Conservation (phyloP, 2,329 filamentous ascomycete species). For the Thielaviopsis ethacetica region DNA sequence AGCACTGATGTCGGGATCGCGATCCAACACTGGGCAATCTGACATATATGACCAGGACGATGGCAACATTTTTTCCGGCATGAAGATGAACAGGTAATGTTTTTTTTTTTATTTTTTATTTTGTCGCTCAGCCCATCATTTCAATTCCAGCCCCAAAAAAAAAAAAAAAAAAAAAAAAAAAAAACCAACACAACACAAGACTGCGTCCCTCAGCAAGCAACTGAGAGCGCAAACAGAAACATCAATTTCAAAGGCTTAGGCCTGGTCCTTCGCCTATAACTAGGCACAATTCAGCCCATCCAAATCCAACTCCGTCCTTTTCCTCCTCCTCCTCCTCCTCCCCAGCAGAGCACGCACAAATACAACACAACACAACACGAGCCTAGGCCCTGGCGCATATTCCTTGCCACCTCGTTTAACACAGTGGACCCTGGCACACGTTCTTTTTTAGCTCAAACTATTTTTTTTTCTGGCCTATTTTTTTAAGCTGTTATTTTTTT, state of each 20-base stretch:
- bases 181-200: too few relatives aligned
- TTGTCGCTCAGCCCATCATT: not conserved
- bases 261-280: too few relatives aligned
- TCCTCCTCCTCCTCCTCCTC: not conserved
- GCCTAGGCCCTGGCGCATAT: slow-evolving; percentile 7
- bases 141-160: not conserved
- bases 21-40: slow-evolving; percentile 22
- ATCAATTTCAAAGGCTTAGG: too few relatives aligned
- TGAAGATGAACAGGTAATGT: slow-evolving; percentile 39
- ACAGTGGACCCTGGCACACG: not conserved
- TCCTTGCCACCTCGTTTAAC: slow-evolving; percentile 4
- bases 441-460: slow-evolving; percentile 4
- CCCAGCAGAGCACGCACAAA: not conserved
- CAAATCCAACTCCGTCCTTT: not conserved
- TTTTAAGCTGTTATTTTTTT: slow-evolving; percentile 3
- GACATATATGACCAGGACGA: slow-evolving; percentile 24
- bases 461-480: slow-evolving; percentile 3
- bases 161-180: too few relatives aligned
- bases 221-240: too few relatives aligned
- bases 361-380: not conserved
- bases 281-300: slow-evolving; percentile 3
- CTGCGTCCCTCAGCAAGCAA: too few relatives aligned
- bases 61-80: slow-evolving; percentile 41
- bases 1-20: slow-evolving; percentile 29
- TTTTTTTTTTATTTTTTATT: slow-evolving; percentile 5